A percentile compares a stretch with the other conserved stretches of the same genome.
Evolutionary conservation across 306 rosid species (phyloP).

Genomic region (Sicyos edulis): DNA sequence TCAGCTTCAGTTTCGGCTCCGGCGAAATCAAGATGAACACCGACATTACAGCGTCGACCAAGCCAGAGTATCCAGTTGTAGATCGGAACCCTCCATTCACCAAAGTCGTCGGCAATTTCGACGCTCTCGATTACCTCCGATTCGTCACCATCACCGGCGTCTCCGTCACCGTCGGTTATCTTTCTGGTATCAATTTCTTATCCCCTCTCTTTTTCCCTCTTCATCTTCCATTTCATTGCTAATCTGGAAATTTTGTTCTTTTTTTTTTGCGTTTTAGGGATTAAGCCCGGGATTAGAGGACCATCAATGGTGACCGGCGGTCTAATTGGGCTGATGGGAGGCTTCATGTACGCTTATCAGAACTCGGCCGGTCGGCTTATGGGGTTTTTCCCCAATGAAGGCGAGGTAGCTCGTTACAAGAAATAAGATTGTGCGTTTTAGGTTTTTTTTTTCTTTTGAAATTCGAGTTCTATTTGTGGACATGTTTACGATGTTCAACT

Average conservation of each 20-base stretch:
- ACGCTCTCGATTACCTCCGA: constrained; percentile 75
- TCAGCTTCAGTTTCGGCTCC: neutral
- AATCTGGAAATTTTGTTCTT: neutral
- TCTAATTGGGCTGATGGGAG: constrained; percentile 81
- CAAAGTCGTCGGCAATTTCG: constrained; percentile 76
- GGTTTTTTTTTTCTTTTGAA: constrained; percentile 21
- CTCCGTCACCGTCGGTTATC: constrained; percentile 94
- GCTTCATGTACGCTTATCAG: constrained; percentile 94
- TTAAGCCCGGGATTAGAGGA: constrained; percentile 86
- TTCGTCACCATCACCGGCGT: constrained; percentile 80
- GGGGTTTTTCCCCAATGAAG: constrained; percentile 91
- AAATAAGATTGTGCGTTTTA: constrained; percentile 37
- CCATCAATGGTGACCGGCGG: constrained; percentile 98
- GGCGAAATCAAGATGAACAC: constrained; percentile 57
- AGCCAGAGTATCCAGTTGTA: constrained; percentile 76
- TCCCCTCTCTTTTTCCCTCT: neutral
- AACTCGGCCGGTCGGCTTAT: constrained; percentile 82
- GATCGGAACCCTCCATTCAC: constrained; percentile 97
- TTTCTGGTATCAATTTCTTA: constrained; percentile 43
- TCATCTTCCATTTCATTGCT: neutral
- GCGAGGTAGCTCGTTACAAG: constrained; percentile 78
- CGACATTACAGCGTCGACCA: constrained; percentile 79
- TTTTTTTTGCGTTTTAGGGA: constrained; percentile 39
- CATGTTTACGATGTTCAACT: neutral
- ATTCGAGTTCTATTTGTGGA: neutral